Base-by-base conservation (phyloP, 2,329 filamentous ascomycete species). In the Penicillium sp. region DNA sequence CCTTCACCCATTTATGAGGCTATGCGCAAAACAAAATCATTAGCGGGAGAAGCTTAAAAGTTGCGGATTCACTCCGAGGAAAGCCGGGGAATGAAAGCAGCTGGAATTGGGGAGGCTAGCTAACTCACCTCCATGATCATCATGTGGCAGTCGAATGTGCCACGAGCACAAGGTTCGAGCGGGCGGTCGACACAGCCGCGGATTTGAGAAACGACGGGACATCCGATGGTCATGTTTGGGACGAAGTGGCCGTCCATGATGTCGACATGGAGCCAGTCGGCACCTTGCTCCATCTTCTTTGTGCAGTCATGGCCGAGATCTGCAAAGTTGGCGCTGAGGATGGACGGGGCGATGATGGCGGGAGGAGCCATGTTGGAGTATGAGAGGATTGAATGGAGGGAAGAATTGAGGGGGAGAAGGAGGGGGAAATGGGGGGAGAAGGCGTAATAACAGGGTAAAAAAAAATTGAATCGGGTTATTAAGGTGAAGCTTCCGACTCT, bases 241-340 rank as follows among this genome's bases (percentile, higher is more conserved):
- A 99, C 95, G 72, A 99, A 99, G 75, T 99, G 95, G 56, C 95
- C 95, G 76, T 99, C 95, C 93, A 96, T 92, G 74, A 97, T 97
- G 76, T 98, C 93, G 69, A 97, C 89, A 78, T 97, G 92, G 67
- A 96, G 85, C 90, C 91, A 96, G 81, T 97, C 91, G 64, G 92
- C 92, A 57, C 92, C 91, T 65, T 93, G 86, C 51, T 84, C 83
- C 69, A 99, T 97, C 58, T 93, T 96, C 69, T 86, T 85, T 51
- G 87, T 86, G 80, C 95, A 99, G 75, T 92, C 93, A 70, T 87
- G 85, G 68, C 93, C 93, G 57, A 99, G 85, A 64, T 89, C 83
- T 71, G 87, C 93, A 79, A 99, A 99, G 83, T 99, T 93, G 65
- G 93, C 93, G 70, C 93, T 96, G 60, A 99, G 88, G 69, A 99